Percentiles rank a stretch among this genome's conserved stretches.
These are phyloP conservation scores for Kurtzmaniella fragi DNA, from an alignment of 805 yeast species.

Conservation along the genomic window DNA sequence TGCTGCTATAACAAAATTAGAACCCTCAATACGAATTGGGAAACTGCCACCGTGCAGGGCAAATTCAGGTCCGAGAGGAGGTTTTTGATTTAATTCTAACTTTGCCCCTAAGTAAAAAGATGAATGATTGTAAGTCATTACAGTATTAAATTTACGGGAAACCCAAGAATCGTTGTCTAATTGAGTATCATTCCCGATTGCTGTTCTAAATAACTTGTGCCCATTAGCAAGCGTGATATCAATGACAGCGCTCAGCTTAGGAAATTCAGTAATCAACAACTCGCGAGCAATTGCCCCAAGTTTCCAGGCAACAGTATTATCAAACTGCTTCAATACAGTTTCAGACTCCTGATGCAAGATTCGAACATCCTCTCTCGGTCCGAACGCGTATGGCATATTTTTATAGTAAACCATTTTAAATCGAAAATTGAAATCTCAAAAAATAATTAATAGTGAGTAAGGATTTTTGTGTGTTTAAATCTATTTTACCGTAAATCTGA, in stretches of 20 bases:
- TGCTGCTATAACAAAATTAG: constrained; percentile 39
- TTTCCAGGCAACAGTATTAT: constrained; percentile 39
- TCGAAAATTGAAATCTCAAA: too few relatives aligned
- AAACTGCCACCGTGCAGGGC: constrained; percentile 56
- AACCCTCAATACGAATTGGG: constrained; percentile 38
- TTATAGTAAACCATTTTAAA: too few relatives aligned
- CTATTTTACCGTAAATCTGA: too few relatives aligned
- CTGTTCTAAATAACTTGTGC: constrained; percentile 43
- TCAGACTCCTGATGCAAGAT: background rate
- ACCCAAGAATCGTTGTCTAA: constrained; percentile 56
- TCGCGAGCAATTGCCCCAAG: constrained; percentile 40
- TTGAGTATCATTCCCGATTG: constrained; percentile 29
- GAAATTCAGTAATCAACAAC: constrained; percentile 20
- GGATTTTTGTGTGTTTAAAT: too few relatives aligned
- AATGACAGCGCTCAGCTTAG: constrained; percentile 36
- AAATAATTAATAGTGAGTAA: too few relatives aligned
- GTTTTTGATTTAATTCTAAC: constrained; percentile 28
- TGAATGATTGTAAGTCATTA: constrained; percentile 42
- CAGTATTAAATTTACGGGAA: constrained; percentile 44
- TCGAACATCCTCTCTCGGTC: background rate
- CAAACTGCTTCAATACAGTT: constrained; percentile 17
- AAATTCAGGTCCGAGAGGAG: constrained; percentile 39
- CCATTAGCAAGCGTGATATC: constrained; percentile 44
- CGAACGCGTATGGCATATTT: background rate
- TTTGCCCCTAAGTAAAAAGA: constrained; percentile 45